Conservation (phyloP, 257 asterid species). For the Gentiana dahurica region DNA sequence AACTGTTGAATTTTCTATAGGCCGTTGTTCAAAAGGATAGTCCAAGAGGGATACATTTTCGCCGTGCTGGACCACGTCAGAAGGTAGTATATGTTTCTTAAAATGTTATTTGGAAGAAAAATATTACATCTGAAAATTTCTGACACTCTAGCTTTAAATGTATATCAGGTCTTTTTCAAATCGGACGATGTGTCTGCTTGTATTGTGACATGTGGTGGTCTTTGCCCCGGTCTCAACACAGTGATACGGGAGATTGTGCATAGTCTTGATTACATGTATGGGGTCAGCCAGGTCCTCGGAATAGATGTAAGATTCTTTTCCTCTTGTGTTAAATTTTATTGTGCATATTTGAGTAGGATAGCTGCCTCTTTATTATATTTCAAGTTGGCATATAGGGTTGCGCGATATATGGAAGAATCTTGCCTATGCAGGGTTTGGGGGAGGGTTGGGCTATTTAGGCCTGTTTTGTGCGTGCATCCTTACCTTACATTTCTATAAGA, state of each 20-base stretch:
- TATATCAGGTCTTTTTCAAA: slow-evolving; percentile 63
- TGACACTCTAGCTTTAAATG: slow-evolving; percentile 5
- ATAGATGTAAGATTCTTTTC: slow-evolving; percentile 59
- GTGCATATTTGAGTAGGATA: too few relatives aligned
- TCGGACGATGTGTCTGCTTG: slow-evolving; percentile 93
- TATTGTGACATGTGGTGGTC: slow-evolving; percentile 96
- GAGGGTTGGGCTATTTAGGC: too few relatives aligned
- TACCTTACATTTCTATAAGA: too few relatives aligned
- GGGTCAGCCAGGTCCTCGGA: slow-evolving; percentile 74
- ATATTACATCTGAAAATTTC: neutral
- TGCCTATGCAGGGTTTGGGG: too few relatives aligned
- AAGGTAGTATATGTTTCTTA: slow-evolving; percentile 36
- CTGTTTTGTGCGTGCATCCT: too few relatives aligned
- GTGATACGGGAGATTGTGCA: slow-evolving; percentile 92
- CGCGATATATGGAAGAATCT: too few relatives aligned
- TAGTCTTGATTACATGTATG: slow-evolving; percentile 91
- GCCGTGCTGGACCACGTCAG: slow-evolving; percentile 98
- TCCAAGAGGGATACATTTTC: slow-evolving; percentile 92
- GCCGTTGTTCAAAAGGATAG: slow-evolving; percentile 84
- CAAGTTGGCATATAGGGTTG: too few relatives aligned
- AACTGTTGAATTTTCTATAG: slow-evolving; percentile 19
- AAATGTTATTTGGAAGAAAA: neutral
- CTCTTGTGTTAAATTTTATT: too few relatives aligned
- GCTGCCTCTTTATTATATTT: too few relatives aligned
- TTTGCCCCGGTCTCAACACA: slow-evolving; percentile 96